Percentiles rank a stretch among this genome's conserved stretches.
These are phyloP conservation scores for Verbena officinalis DNA, from an alignment of 257 asterid genomes.

Conservation along the genomic window DNA sequence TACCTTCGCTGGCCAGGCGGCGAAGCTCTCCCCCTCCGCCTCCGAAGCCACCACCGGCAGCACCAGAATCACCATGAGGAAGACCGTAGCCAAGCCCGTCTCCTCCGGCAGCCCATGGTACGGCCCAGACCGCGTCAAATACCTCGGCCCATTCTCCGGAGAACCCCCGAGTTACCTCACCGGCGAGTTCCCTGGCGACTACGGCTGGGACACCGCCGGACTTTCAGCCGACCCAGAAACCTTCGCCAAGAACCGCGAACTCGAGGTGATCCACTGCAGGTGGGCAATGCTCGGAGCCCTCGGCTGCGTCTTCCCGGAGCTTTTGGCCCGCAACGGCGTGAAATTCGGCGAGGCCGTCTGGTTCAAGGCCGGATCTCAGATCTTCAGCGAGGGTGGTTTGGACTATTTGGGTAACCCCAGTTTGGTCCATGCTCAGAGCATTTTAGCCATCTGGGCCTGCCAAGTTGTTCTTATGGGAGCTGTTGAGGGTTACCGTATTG, in stretches of 20 bases:
- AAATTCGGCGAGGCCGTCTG: constrained; percentile 81
- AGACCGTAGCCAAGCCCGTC: constrained; percentile 36
- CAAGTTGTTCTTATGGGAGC: constrained; percentile 75
- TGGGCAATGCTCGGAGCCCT: constrained; percentile 93
- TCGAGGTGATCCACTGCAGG: constrained; percentile 71
- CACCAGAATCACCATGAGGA: constrained; percentile 46
- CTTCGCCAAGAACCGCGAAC: constrained; percentile 75
- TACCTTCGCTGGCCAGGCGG: constrained; percentile 49
- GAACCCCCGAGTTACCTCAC: constrained; percentile 72
- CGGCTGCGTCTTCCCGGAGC: constrained; percentile 83
- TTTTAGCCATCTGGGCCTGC: constrained; percentile 75
- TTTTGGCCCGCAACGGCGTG: constrained; percentile 71
- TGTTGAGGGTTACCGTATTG: constrained; percentile 70
- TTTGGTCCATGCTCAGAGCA: constrained; percentile 76
- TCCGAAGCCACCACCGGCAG: constrained; percentile 22
- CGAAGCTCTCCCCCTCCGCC: constrained; percentile 41
- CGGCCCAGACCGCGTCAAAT: constrained; percentile 70
- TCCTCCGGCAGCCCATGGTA: constrained; percentile 68
- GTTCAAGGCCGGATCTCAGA: constrained; percentile 80
- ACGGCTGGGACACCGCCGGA: constrained; percentile 72
- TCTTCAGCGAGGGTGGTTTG: constrained; percentile 74
- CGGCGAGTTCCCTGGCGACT: constrained; percentile 76
- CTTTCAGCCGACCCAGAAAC: constrained; percentile 78
- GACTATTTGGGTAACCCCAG: constrained; percentile 81
- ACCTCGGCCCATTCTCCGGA: constrained; percentile 74